Evolutionary conservation across 768 basidiomycete species (phyloP).

Genomic region (Coprinopsis sp.): DNA sequence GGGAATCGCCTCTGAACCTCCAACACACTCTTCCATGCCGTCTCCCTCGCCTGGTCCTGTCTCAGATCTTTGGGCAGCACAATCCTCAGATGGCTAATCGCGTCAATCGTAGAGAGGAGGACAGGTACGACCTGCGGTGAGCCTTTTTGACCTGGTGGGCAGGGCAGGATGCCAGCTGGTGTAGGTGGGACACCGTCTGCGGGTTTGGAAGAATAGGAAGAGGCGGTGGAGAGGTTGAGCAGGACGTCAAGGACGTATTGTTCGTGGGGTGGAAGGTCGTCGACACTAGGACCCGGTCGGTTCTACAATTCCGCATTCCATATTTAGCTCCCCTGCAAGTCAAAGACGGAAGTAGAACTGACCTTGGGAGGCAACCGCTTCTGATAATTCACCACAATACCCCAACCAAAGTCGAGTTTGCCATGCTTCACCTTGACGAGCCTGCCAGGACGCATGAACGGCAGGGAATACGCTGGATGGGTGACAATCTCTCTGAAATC

Average conservation of each 20-base stretch:
- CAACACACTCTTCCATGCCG: conserved; percentile 82
- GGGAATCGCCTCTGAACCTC: conserved; percentile 93
- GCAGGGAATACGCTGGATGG: conserved; percentile 91
- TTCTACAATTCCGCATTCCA: conserved; percentile 44
- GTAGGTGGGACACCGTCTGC: conserved; percentile 49
- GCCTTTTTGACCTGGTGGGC: conserved; percentile 66
- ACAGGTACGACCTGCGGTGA: conserved; percentile 85
- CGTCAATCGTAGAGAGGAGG: conserved; percentile 79
- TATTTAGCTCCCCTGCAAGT: too few species aligned
- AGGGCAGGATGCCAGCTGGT: conserved; percentile 73
- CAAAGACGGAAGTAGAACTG: conserved; percentile 9
- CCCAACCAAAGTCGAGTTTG: conserved; percentile 94
- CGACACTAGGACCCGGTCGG: conserved; percentile 59
- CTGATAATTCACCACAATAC: conserved; percentile 86
- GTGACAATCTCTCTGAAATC: conserved; percentile 93
- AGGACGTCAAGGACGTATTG: conserved; percentile 94
- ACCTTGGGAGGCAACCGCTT: conserved; percentile 85
- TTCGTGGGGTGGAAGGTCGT: conserved; percentile 76
- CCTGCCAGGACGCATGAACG: conserved; percentile 89
- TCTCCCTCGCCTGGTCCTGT: conserved; percentile 68
- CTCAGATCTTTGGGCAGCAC: conserved; percentile 89
- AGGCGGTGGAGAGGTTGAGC: conserved; percentile 68
- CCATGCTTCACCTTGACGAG: conserved; percentile 88
- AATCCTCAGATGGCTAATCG: conserved; percentile 82
- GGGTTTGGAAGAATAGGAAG: conserved; percentile 51